Percentiles rank a stretch among this genome's conserved stretches.
Evolutionary conservation across 106 monocot genomes (phyloP).

Genomic region (Acorus gramineus): DNA sequence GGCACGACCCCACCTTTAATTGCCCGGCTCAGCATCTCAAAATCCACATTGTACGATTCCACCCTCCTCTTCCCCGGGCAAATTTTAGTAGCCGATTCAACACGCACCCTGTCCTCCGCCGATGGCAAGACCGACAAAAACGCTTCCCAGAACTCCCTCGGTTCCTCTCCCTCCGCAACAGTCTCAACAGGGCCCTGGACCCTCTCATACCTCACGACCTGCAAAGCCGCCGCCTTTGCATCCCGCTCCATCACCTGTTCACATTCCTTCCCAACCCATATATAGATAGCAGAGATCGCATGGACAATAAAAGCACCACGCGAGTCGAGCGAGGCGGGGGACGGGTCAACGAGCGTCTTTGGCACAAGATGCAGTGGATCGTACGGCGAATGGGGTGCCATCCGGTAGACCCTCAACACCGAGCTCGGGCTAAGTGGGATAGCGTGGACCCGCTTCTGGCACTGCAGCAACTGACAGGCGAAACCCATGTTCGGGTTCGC

Average conservation of each 20-base stretch:
- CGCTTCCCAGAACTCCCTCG: slow-evolving; percentile 66
- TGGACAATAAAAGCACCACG: slow-evolving; percentile 90
- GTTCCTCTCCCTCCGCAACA: slow-evolving; percentile 73
- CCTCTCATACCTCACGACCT: slow-evolving; percentile 89
- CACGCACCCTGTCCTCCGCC: slow-evolving; percentile 20
- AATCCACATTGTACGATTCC: slow-evolving; percentile 65
- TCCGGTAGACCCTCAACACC: slow-evolving; percentile 62
- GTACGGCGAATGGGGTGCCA: slow-evolving; percentile 91
- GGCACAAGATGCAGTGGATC: slow-evolving; percentile 89
- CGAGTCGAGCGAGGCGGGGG: slow-evolving; percentile 60
- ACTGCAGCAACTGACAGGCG: slow-evolving; percentile 86
- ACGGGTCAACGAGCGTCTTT: slow-evolving; percentile 65
- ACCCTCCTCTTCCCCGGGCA: slow-evolving; percentile 51
- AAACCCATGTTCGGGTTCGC: slow-evolving; percentile 99
- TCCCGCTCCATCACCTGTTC: slow-evolving; percentile 75
- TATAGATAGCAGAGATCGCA: slow-evolving; percentile 54
- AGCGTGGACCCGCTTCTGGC: slow-evolving; percentile 94
- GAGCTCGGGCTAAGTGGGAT: slow-evolving; percentile 87
- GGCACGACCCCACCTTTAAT: slow-evolving; percentile 78
- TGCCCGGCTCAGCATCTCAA: slow-evolving; percentile 75
- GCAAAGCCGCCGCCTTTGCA: slow-evolving; percentile 78
- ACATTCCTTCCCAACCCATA: slow-evolving; percentile 77
- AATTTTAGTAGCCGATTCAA: slow-evolving; percentile 10
- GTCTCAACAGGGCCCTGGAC: slow-evolving; percentile 60
- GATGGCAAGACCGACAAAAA: slow-evolving; percentile 31